Conservation (phyloP, 2,329 filamentous ascomycete genomes). For the Trichoderma citrinoviride region DNA sequence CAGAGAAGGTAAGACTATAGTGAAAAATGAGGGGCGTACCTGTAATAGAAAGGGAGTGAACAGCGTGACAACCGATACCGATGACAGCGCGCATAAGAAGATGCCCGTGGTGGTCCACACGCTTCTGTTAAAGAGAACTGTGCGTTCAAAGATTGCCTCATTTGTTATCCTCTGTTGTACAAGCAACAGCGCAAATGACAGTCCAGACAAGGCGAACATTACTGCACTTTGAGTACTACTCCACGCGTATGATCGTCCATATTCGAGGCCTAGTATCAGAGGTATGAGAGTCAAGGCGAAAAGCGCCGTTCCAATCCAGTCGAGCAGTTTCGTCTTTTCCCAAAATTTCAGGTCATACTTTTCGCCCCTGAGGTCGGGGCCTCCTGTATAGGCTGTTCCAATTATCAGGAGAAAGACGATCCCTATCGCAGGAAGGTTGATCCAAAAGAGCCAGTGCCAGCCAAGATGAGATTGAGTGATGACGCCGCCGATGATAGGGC, state of each 20-base stretch:
- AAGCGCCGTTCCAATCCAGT: constrained; percentile 1
- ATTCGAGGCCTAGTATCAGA: constrained; percentile 1
- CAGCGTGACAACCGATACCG: background rate
- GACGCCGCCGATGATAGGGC: background rate
- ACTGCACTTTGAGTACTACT: background rate
- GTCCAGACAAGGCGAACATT: background rate
- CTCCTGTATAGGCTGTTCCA: background rate
- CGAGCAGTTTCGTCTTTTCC: background rate
- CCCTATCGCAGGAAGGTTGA: constrained; percentile 1
- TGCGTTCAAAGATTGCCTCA: background rate
- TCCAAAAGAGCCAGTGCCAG: constrained; percentile 14
- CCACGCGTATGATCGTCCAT: background rate
- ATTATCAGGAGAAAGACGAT: background rate
- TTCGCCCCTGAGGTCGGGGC: constrained; percentile 2
- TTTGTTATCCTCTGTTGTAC: background rate
- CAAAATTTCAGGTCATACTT: background rate
- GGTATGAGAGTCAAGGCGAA: background rate
- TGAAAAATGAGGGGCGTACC: background rate
- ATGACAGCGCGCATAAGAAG: background rate
- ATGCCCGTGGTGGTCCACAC: constrained; percentile 7
- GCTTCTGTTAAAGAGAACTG: background rate
- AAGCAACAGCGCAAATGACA: background rate
- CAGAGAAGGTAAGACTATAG: too few species aligned
- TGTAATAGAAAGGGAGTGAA: constrained; percentile 5
- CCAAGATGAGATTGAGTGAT: background rate